Evolutionary conservation across 1,139 yeast species (phyloP), one percentile per base, ranked within the genome.

Genomic region (Magnusiomyces magnusii): DNA sequence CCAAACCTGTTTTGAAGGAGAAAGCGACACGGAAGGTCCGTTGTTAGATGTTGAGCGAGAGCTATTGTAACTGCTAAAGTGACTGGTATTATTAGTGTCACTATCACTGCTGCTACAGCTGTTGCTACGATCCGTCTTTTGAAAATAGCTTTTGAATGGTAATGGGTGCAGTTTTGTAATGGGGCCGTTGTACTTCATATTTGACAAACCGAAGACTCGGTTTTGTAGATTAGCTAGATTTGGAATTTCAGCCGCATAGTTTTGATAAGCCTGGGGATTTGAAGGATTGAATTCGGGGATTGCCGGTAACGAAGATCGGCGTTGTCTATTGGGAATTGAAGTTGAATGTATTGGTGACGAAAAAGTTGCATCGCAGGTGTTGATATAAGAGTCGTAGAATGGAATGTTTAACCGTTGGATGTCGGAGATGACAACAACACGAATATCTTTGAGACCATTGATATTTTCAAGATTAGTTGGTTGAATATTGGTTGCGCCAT

Each of bases 391-490:
- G 58, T 68, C 71, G 60, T 61, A 68, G 19, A 68, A 57, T 39
- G 64, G 60, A 25, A 63, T 61, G 23, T 65, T 69, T 39, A 66
- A 49, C 28, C 56, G 59, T 15, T 62, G 60, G 25, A 61, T 49
- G 59, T 68, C 71, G 34, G 66, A 61, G 7, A 68, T 47, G n/a
- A 67, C 60, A 36, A 65, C 66, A 10, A 67, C 65, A 27, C 71
- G 63, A 19, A 68, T 60, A 57, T 68, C 70, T 15, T 51, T 56
- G 24, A 59, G 56, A 19, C 58, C 61, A 23, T 44, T 23, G 56
- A 56, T 41, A 58, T 47, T 3, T 62, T 64, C 28, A 25, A 55
- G 51, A 10, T 25, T 27, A 36, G 57, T 41, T 2, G 54, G 7
- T 3, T 36, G 23, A n/a, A 54, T 39, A 7, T 36, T 51, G 3